phyloP scores from a whole-genome alignment of 1,284 basidiomycete genomes.

The Somion occarium region DNA sequence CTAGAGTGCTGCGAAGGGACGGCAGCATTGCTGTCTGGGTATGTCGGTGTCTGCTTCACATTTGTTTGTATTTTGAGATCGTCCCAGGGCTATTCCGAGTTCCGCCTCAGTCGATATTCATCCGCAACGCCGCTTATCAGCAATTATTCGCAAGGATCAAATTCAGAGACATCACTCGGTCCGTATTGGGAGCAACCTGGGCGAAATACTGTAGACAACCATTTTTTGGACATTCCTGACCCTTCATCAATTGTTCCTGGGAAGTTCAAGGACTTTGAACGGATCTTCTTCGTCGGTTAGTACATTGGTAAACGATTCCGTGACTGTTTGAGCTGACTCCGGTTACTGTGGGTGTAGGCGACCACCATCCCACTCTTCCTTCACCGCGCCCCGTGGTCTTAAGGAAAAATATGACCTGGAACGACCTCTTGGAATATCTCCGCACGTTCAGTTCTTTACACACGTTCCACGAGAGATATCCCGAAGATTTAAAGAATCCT shows the following conservation, averaged over 20 bases:
- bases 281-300: slow-evolving; percentile 53
- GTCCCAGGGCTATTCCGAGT: slow-evolving; percentile 74
- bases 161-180: slow-evolving; percentile 54
- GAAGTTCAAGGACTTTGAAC: slow-evolving; percentile 37
- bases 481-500: slow-evolving; percentile 44
- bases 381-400: slow-evolving; percentile 49
- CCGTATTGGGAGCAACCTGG: slow-evolving; percentile 82
- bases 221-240: slow-evolving; percentile 66
- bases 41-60: too few species aligned
- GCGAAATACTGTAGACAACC: slow-evolving; percentile 67
- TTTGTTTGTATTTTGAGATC: background rate
- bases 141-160: slow-evolving; percentile 52
- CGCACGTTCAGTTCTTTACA: slow-evolving; percentile 72
- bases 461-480: slow-evolving; percentile 62
- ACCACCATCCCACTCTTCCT: slow-evolving; percentile 41
- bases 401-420: slow-evolving; percentile 58
- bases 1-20: slow-evolving; percentile 56
- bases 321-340: background rate
- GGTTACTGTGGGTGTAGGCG: slow-evolving; percentile 18
- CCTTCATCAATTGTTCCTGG: slow-evolving; percentile 36
- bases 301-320: background rate
- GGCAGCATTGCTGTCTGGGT: slow-evolving; percentile 81
- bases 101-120: slow-evolving; percentile 62
- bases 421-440: slow-evolving; percentile 63
- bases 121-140: slow-evolving; percentile 55